These are phyloP conservation scores for Salix viminalis DNA, from an alignment of 345 rosid species.

Conservation along the genomic window DNA sequence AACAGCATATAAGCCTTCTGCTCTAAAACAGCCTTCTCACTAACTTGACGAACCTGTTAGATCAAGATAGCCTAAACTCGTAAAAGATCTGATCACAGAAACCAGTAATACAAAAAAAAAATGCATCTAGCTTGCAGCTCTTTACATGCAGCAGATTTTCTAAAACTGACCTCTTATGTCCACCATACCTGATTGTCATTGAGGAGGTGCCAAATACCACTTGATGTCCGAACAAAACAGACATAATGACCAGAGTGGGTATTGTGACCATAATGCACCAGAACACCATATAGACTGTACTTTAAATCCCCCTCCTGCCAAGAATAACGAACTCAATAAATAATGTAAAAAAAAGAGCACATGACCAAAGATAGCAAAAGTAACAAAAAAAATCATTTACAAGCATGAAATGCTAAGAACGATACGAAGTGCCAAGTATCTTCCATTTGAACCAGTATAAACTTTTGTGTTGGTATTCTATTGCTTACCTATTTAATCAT, in stretches of 20 bases:
- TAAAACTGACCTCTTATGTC: background rate
- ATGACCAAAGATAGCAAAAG: background rate
- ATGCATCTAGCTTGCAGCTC: background rate
- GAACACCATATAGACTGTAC: constrained; percentile 87
- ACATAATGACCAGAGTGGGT: constrained; percentile 87
- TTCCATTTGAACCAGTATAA: too few species aligned
- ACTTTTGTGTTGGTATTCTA: too few species aligned
- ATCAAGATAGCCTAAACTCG: constrained; percentile 9
- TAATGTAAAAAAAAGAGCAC: background rate
- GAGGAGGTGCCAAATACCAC: constrained; percentile 87
- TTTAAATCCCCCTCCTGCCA: constrained; percentile 83
- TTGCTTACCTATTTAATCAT: background rate
- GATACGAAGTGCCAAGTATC: too few species aligned
- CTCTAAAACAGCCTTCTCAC: constrained; percentile 66
- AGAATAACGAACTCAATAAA: constrained; percentile 1
- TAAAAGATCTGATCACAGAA: background rate
- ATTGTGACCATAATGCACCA: constrained; percentile 87
- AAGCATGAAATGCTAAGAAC: background rate
- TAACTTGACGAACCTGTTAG: constrained; percentile 74
- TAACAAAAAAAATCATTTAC: background rate
- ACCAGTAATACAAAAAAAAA: background rate
- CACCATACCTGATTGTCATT: constrained; percentile 77
- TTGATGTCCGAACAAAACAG: constrained; percentile 89
- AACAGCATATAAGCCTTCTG: constrained; percentile 98
- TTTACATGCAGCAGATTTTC: background rate